phyloP scores from a whole-genome alignment of 2,329 filamentous ascomycete species.

The Atkinsonella hypoxylon region DNA sequence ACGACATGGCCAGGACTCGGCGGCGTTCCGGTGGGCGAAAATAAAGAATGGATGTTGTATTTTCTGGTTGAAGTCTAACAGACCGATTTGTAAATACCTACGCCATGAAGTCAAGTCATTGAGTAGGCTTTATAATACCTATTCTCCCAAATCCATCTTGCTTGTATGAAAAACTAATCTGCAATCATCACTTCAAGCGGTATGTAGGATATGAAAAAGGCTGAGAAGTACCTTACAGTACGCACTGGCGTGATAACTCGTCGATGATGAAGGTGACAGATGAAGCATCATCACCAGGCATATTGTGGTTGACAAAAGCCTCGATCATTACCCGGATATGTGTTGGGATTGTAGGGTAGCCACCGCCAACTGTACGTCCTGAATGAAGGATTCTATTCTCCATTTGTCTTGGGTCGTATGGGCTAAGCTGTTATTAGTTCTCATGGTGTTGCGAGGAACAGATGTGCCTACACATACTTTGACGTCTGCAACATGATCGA shows the following conservation, averaged over 20 bases:
- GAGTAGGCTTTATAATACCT: no score
- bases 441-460: neutral
- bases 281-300: neutral
- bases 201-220: no score
- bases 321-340: neutral
- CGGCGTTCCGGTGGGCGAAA: slow-evolving; percentile 19
- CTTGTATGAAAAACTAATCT: no score
- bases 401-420: slow-evolving; percentile 26
- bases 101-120: slow-evolving; percentile 7
- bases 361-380: slow-evolving; percentile 21
- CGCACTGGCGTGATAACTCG: neutral
- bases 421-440: slow-evolving; percentile 18
- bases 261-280: neutral
- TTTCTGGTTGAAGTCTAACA: slow-evolving; percentile 4
- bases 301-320: neutral
- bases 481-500: slow-evolving; percentile 35
- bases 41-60: slow-evolving; percentile 8
- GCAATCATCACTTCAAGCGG: no score
- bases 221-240: no score
- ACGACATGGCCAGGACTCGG: neutral
- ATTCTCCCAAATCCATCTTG: no score
- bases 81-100: slow-evolving; percentile 22
- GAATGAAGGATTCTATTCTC: slow-evolving; percentile 28
- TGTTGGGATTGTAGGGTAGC: slow-evolving; percentile 12
- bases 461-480: slow-evolving; percentile 17